These are phyloP conservation scores for Passalora sequoiae DNA, from an alignment of 2,329 filamentous ascomycete species.

Conservation along the genomic window DNA sequence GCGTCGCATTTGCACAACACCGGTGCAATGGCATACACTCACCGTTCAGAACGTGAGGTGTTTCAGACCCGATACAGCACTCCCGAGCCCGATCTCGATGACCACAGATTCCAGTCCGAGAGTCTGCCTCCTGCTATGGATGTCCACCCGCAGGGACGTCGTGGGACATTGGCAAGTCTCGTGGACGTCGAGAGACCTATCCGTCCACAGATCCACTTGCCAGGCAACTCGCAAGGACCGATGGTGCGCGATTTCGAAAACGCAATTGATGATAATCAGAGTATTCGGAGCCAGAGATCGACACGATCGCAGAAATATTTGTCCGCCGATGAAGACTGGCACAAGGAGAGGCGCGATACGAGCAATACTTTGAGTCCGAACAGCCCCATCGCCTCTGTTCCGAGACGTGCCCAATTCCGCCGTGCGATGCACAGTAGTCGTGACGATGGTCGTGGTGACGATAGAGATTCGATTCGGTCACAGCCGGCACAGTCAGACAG, in stretches of 20 bases:
- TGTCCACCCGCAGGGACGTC: conserved; percentile 39
- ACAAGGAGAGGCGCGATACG: conserved; percentile 25
- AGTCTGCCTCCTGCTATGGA: conserved; percentile 55
- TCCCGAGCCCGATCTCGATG: conserved; percentile 75
- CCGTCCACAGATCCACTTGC: conserved; percentile 42
- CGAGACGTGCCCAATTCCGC: conserved; percentile 42
- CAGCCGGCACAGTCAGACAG: conserved; percentile 37
- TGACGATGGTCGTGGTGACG: conserved; percentile 20
- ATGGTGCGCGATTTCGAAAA: conserved; percentile 77
- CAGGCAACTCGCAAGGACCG: conserved; percentile 40
- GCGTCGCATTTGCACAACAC: no score
- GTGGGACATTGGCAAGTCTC: conserved; percentile 70
- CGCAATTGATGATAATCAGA: conserved; percentile 75
- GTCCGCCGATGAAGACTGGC: conserved; percentile 32
- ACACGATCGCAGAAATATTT: conserved; percentile 41
- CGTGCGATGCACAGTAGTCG: conserved; percentile 30
- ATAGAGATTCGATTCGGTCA: conserved; percentile 16
- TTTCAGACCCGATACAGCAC: conserved; percentile 62
- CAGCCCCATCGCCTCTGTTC: conserved; percentile 37
- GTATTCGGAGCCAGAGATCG: conserved; percentile 48
- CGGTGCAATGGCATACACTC: conserved; percentile 45
- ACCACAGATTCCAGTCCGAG: conserved; percentile 68
- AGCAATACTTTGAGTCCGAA: conserved; percentile 3
- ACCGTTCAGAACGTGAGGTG: conserved; percentile 59
- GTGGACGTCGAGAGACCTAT: conserved; percentile 41